Percentiles rank a stretch among this genome's conserved stretches.
phyloP scores from a whole-genome alignment of 306 rosid species.

The Malus fusca region DNA sequence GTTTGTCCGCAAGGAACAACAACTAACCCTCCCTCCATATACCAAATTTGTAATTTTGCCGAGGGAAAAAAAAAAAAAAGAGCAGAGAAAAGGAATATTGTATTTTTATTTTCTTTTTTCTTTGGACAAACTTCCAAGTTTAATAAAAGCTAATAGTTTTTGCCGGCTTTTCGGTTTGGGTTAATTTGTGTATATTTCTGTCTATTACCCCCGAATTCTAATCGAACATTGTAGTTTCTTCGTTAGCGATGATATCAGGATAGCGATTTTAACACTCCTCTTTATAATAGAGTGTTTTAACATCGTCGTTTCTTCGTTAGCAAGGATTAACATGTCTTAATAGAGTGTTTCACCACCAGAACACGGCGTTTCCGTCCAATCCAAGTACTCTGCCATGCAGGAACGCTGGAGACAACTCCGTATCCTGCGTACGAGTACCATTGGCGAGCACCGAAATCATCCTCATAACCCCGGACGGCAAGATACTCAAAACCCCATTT shows the following conservation, averaged over 20 bases:
- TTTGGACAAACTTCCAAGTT: slow-evolving; percentile 33
- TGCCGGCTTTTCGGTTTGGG: slow-evolving; percentile 34
- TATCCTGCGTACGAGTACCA: slow-evolving; percentile 73
- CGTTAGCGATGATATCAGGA: background rate
- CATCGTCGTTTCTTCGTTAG: slow-evolving; percentile 21
- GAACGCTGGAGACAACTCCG: slow-evolving; percentile 53
- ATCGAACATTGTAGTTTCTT: background rate
- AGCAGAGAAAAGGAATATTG: slow-evolving; percentile 5
- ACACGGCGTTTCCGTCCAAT: slow-evolving; percentile 77
- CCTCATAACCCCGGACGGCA: slow-evolving; percentile 78
- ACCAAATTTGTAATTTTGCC: slow-evolving; percentile 47
- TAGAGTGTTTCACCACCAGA: slow-evolving; percentile 55
- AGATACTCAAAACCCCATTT: slow-evolving; percentile 68
- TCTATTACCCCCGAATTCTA: background rate
- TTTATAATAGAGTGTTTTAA: slow-evolving; percentile 25
- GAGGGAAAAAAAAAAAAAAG: background rate
- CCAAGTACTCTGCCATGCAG: slow-evolving; percentile 79
- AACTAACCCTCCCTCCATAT: slow-evolving; percentile 57
- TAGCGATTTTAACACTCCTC: background rate
- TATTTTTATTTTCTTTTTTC: slow-evolving; percentile 16
- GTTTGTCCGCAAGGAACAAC: slow-evolving; percentile 69
- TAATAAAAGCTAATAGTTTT: slow-evolving; percentile 44
- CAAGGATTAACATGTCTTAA: background rate
- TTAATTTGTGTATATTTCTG: slow-evolving; percentile 31
- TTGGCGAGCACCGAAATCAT: slow-evolving; percentile 69